Evolutionary conservation across 2,329 filamentous ascomycete species (phyloP).

Genomic region (Calonectria naviculata): DNA sequence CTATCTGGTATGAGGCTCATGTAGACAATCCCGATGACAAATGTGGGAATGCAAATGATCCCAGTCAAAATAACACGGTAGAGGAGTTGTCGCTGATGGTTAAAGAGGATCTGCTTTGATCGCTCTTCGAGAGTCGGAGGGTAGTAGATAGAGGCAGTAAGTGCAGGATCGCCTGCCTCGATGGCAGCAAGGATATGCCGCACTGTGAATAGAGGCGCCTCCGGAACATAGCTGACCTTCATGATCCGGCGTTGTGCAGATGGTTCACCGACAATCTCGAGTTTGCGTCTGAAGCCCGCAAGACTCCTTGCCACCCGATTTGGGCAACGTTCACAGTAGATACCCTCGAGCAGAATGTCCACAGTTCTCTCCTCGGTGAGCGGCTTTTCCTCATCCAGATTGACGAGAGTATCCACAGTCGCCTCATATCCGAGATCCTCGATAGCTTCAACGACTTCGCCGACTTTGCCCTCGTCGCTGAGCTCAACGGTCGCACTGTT

Average conservation of each 20-base stretch:
- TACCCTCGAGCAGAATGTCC: constrained; percentile 74
- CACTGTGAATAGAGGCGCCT: constrained; percentile 77
- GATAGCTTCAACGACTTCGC: constrained; percentile 54
- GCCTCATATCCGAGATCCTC: constrained; percentile 77
- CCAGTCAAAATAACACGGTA: constrained; percentile 77
- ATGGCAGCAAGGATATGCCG: constrained; percentile 79
- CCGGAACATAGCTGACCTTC: constrained; percentile 76
- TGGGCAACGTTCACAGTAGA: constrained; percentile 81
- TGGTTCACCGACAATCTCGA: constrained; percentile 67
- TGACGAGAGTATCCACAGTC: constrained; percentile 62
- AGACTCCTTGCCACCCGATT: constrained; percentile 66
- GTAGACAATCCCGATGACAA: constrained; percentile 88
- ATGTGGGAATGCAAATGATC: constrained; percentile 80
- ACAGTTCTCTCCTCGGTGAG: constrained; percentile 62
- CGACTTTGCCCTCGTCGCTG: constrained; percentile 41
- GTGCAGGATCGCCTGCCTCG: constrained; percentile 71
- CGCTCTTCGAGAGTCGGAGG: constrained; percentile 87
- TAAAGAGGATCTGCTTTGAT: constrained; percentile 76
- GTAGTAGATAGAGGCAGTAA: constrained; percentile 79
- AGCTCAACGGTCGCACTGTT: constrained; percentile 75
- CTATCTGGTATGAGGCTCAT: constrained; percentile 81
- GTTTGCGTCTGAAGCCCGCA: constrained; percentile 58
- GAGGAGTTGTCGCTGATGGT: constrained; percentile 76
- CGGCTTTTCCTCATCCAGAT: constrained; percentile 55
- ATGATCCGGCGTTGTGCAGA: constrained; percentile 74